Base-by-base conservation (phyloP, 176 grass and related monocot species). In the Oryza brachyantha region DNA sequence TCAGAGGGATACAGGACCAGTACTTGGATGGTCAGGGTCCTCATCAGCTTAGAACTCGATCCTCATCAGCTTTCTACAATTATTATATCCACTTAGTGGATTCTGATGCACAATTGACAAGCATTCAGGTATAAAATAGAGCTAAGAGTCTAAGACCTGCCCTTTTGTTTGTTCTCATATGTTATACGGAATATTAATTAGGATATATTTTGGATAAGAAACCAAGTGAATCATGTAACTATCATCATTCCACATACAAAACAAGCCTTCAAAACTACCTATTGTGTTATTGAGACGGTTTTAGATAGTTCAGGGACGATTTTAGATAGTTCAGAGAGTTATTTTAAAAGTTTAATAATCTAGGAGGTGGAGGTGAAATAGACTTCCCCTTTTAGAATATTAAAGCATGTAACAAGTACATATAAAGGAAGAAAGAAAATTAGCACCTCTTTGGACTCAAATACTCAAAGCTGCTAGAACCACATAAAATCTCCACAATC, bases 401-500 rank as follows among this genome's bases (percentile, higher is more conserved):
- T 3, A 13, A 69, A 50, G 25, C 37, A n/a, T 40, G 81, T 42
- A 41, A 9, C 26, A 64, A 19, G 37, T 63, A 65, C 10, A 67
- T 42, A 2, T 2, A 40, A 38, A 78, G 17, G 27, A 71, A 35
- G 72, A 80, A 79, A 69, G 59, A 39, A 66, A 54, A 31, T 54
- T 5, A 73, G 76, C 63, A 88, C 81, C 76, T 84, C 25, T 69
- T 55, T 6, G 8, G 31, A 83, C 29, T 69, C n/a, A n/a, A n/a
- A n/a, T n/a, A n/a, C n/a, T 40, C 57, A 74, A 69, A 40, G 48
- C 21, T 60, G 29, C 40, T 43, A 74, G 81, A 83, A 88, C 54
- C 62, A 79, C 17, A 45, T 24, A 66, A 48, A 74, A 85, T 75
- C 40, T 75, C 70, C 69, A 88, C 19, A 84, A 75, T 80, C 26